phyloP scores from a whole-genome alignment of 768 basidiomycete species.

The Trichaptum fuscoviolaceum region DNA sequence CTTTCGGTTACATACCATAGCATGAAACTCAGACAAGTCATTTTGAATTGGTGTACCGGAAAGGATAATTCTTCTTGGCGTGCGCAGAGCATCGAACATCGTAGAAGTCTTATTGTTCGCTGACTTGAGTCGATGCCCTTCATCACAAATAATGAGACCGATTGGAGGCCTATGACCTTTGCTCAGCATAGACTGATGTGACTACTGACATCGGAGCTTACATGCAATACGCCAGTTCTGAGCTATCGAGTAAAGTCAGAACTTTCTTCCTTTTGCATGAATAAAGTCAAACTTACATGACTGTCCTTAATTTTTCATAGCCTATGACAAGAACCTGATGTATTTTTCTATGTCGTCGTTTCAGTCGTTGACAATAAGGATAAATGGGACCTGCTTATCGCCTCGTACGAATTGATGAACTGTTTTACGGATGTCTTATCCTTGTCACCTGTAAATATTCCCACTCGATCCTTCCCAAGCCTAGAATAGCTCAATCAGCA shows the following conservation, averaged over 20 bases:
- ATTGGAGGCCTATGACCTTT: slow-evolving; percentile 66
- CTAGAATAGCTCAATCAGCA: slow-evolving; percentile 21
- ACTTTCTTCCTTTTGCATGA: neutral
- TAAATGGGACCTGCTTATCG: neutral
- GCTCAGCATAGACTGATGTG: neutral
- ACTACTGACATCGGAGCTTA: slow-evolving; percentile 25
- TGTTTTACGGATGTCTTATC: slow-evolving; percentile 52
- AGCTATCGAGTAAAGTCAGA: slow-evolving; percentile 27
- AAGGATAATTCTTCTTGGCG: slow-evolving; percentile 76
- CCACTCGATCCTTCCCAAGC: slow-evolving; percentile 51
- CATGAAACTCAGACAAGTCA: slow-evolving; percentile 90
- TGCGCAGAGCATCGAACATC: slow-evolving; percentile 77
- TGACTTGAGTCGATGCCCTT: slow-evolving; percentile 93
- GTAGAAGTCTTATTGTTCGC: slow-evolving; percentile 84
- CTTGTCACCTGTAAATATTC: slow-evolving; percentile 57
- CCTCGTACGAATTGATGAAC: slow-evolving; percentile 67
- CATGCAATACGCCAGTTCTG: slow-evolving; percentile 60
- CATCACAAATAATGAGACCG: slow-evolving; percentile 92
- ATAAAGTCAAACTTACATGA: slow-evolving; percentile 52
- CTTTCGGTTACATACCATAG: slow-evolving; percentile 64
- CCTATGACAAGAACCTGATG: slow-evolving; percentile 92
- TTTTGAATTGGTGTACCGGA: slow-evolving; percentile 98
- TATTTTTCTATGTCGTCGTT: slow-evolving; percentile 40
- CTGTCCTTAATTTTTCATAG: slow-evolving; percentile 83
- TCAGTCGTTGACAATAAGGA: slow-evolving; percentile 3